Conservation (phyloP, 257 asterid genomes). For the Gentiana straminea region DNA sequence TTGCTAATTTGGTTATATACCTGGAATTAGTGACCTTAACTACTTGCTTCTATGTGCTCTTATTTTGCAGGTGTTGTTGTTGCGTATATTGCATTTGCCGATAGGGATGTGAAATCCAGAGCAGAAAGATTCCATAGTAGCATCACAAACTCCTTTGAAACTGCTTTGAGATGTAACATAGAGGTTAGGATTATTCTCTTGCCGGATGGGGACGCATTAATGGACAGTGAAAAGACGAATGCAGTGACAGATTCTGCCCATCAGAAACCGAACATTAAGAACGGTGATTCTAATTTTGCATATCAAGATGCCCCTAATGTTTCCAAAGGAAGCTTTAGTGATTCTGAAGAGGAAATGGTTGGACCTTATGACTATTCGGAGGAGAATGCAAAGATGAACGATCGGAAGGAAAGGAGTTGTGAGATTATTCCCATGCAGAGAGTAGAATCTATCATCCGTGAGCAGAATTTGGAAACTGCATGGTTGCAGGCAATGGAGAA, state of each 20-base stretch:
- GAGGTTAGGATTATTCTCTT: slow-evolving; percentile 65
- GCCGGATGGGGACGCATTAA: slow-evolving; percentile 19
- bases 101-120: slow-evolving; percentile 56
- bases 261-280: slow-evolving; percentile 8
- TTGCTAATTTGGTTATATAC: too few species aligned
- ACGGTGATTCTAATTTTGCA: slow-evolving; percentile 15
- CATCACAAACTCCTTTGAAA: slow-evolving; percentile 79
- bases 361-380: slow-evolving; percentile 17
- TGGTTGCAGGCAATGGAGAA: slow-evolving; percentile 90
- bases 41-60: too few species aligned
- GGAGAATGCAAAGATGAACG: slow-evolving; percentile 24
- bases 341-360: slow-evolving; percentile 22
- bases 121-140: slow-evolving; percentile 95
- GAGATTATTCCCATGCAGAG: slow-evolving; percentile 51
- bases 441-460: slow-evolving; percentile 71
- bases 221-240: slow-evolving; percentile 12
- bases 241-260: slow-evolving; percentile 22
- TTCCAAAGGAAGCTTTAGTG: slow-evolving; percentile 26
- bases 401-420: slow-evolving; percentile 34
- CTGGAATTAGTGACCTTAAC: too few species aligned
- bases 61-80: slow-evolving; percentile 61
- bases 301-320: slow-evolving; percentile 19
- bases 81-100: slow-evolving; percentile 71
- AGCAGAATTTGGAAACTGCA: slow-evolving; percentile 83
- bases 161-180: slow-evolving; percentile 59